These are phyloP conservation scores for Prunella vulgaris DNA, from an alignment of 257 asterid species.

Conservation along the genomic window DNA sequence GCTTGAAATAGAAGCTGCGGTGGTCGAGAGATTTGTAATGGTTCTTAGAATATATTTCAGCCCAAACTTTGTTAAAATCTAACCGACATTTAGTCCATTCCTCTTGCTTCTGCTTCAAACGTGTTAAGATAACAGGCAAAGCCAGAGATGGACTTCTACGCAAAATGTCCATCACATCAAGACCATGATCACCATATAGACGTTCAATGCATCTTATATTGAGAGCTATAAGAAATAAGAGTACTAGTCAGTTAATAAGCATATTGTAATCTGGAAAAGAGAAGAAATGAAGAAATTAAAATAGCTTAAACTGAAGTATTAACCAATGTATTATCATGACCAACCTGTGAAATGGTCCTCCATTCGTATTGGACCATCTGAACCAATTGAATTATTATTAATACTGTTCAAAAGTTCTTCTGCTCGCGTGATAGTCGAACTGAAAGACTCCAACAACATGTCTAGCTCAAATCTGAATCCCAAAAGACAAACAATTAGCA, in stretches of 20 bases:
- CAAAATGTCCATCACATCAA: slow-evolving; percentile 87
- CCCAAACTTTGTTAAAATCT: slow-evolving; percentile 96
- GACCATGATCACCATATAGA: slow-evolving; percentile 97
- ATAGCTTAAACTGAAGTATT: neutral
- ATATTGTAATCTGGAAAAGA: slow-evolving; percentile 6
- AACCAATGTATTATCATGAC: slow-evolving; percentile 15
- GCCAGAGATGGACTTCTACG: slow-evolving; percentile 77
- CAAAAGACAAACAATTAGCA: neutral
- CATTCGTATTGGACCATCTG: slow-evolving; percentile 54
- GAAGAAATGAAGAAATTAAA: neutral
- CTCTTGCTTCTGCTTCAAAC: slow-evolving; percentile 96
- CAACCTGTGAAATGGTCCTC: slow-evolving; percentile 93
- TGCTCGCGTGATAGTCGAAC: slow-evolving; percentile 70
- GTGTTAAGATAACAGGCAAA: slow-evolving; percentile 80
- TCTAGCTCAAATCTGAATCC: slow-evolving; percentile 87
- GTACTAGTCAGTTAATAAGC: slow-evolving; percentile 9
- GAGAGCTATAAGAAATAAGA: slow-evolving; percentile 48
- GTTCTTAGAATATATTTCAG: slow-evolving; percentile 88
- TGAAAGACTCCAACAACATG: slow-evolving; percentile 90
- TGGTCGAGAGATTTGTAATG: slow-evolving; percentile 97
- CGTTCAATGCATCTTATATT: slow-evolving; percentile 95
- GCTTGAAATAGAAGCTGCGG: slow-evolving; percentile 98
- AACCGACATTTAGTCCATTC: slow-evolving; percentile 92
- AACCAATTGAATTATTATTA: slow-evolving; percentile 53
- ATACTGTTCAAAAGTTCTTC: slow-evolving; percentile 72